Conservation (phyloP, 352 stramenopile genomes). For the Globisporangium apiculatum region DNA sequence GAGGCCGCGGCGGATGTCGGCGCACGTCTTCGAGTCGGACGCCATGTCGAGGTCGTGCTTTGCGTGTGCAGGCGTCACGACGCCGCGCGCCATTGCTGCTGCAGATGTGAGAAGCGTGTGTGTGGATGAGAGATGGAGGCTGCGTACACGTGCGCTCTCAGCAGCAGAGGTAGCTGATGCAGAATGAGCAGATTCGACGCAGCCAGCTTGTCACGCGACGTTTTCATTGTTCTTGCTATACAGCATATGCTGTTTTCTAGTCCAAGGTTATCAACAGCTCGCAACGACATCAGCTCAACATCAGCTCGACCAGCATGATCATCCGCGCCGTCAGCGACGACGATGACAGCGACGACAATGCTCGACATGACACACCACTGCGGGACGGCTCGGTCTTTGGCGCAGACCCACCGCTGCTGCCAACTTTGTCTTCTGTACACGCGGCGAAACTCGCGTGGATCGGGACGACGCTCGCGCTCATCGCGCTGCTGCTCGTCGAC, state of each 20-base stretch:
- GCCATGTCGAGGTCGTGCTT: constrained; percentile 28
- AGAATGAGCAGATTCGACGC: no score
- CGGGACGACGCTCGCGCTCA: constrained; percentile 21
- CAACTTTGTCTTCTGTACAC: neutral
- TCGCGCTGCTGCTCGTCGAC: constrained; percentile 56
- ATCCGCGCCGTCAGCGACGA: constrained; percentile 56
- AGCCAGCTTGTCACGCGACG: no score
- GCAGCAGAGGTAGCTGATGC: neutral
- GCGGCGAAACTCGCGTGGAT: constrained; percentile 41
- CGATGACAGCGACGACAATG: constrained; percentile 33
- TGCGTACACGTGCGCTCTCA: no score
- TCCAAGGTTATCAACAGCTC: neutral
- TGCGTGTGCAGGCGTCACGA: constrained; percentile 1
- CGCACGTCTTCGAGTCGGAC: constrained; percentile 13
- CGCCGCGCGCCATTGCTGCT: constrained; percentile 3
- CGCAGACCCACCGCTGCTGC: constrained; percentile 2
- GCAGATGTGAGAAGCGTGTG: neutral
- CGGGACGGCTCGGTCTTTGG: constrained; percentile 5
- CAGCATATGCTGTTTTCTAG: neutral
- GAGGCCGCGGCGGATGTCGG: constrained; percentile 21
- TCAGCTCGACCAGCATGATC: constrained; percentile 43
- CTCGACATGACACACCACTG: no score
- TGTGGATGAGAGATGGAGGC: no score
- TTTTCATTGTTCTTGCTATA: no score
- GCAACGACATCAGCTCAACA: neutral